A percentile compares a stretch with the other conserved stretches of the same genome.
Conservation (phyloP, 2,329 filamentous ascomycete genomes). For the Juglanconis sp. region DNA sequence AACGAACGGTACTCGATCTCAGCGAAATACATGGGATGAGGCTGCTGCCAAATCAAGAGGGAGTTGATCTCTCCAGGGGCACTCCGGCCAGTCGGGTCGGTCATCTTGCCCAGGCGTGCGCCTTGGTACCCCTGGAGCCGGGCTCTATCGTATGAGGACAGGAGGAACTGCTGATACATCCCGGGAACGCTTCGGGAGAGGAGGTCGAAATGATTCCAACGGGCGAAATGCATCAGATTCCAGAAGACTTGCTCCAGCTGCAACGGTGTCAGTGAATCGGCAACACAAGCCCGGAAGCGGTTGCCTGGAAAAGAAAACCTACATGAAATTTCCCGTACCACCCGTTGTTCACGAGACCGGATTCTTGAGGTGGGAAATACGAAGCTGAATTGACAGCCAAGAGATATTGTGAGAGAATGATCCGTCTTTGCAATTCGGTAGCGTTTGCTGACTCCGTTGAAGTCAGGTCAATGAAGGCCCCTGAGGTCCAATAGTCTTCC, state of each 20-base stretch:
- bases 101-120: slow-evolving; percentile 53
- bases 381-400: slow-evolving; percentile 51
- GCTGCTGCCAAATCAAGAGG: slow-evolving; percentile 61
- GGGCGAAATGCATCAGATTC: slow-evolving; percentile 49
- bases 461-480: slow-evolving; percentile 51
- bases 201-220: slow-evolving; percentile 46
- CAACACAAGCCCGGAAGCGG: no score
- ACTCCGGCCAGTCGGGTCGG: slow-evolving; percentile 50
- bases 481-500: slow-evolving; percentile 46
- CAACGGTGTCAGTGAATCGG: not conserved
- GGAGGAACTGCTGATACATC: slow-evolving; percentile 45
- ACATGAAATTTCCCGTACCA: slow-evolving; percentile 56
- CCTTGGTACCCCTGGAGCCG: slow-evolving; percentile 39
- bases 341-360: slow-evolving; percentile 50
- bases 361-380: slow-evolving; percentile 42
- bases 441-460: slow-evolving; percentile 36
- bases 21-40: slow-evolving; percentile 59
- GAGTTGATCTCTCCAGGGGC: slow-evolving; percentile 60
- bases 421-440: slow-evolving; percentile 48
- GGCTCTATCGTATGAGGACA: slow-evolving; percentile 35
- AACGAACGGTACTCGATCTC: slow-evolving; percentile 51
- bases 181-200: slow-evolving; percentile 42
- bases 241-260: slow-evolving; percentile 53
- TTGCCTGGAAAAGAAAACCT: slow-evolving; percentile 14
- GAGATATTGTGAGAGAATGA: slow-evolving; percentile 52